Evolutionary conservation across 768 basidiomycete species (phyloP).

Genomic region (Amanita pallidorosea): DNA sequence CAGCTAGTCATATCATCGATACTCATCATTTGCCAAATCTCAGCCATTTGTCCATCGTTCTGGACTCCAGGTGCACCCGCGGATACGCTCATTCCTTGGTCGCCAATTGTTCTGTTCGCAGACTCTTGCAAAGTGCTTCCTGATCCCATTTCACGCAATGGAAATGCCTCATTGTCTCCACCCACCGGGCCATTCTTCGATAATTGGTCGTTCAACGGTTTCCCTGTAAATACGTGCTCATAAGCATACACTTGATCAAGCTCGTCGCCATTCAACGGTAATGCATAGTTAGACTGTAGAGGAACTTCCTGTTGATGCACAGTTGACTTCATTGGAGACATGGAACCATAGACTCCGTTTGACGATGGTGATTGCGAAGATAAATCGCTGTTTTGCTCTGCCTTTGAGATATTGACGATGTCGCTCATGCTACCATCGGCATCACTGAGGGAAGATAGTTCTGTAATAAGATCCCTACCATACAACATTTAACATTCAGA

Average conservation of each 20-base stretch:
- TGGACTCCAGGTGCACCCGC: background rate
- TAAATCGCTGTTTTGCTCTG: background rate
- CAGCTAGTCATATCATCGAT: constrained; percentile 53
- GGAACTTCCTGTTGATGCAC: background rate
- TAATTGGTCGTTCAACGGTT: constrained; percentile 1
- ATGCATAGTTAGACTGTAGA: constrained; percentile 16
- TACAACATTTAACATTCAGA: background rate
- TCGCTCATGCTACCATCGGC: constrained; percentile 1
- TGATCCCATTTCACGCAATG: too few relatives aligned
- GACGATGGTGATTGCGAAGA: background rate
- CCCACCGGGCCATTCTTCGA: too few relatives aligned
- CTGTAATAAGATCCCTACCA: constrained; percentile 25
- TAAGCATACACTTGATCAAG: constrained; percentile 43
- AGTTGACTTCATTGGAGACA: background rate
- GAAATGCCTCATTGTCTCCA: too few relatives aligned
- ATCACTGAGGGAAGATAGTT: constrained; percentile 26
- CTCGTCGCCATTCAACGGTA: constrained; percentile 49
- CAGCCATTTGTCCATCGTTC: constrained; percentile 19
- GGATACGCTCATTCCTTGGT: too few relatives aligned
- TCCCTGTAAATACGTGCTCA: constrained; percentile 27
- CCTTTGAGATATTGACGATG: background rate
- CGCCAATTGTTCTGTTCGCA: too few relatives aligned
- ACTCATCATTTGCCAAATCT: too few relatives aligned
- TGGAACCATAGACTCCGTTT: background rate
- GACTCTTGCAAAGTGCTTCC: too few relatives aligned